Evolutionary conservation across 2,329 filamentous ascomycete species (phyloP).

Genomic region (Passalora sequoiae): DNA sequence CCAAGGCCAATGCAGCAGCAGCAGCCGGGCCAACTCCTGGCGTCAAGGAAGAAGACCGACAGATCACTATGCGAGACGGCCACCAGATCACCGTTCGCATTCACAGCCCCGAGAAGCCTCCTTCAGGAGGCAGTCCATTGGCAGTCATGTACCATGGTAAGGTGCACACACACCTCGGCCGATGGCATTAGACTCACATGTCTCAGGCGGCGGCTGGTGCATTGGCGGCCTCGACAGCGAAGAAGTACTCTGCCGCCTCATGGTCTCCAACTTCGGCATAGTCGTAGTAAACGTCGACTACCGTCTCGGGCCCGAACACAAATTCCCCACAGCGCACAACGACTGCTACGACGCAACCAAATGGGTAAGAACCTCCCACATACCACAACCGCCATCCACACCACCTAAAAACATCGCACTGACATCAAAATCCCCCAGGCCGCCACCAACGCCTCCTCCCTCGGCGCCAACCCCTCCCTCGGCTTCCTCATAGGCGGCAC

Average conservation of each 20-base stretch:
- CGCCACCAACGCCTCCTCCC: constrained; percentile 36
- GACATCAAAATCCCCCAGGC: constrained; percentile 29
- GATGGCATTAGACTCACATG: background rate
- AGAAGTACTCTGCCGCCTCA: constrained; percentile 3
- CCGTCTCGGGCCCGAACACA: constrained; percentile 55
- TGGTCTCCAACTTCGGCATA: constrained; percentile 5
- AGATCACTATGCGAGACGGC: constrained; percentile 34
- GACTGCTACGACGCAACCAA: constrained; percentile 59
- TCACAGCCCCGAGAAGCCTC: constrained; percentile 23
- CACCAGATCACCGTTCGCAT: constrained; percentile 31
- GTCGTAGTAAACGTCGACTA: constrained; percentile 59
- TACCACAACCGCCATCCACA: too few species aligned
- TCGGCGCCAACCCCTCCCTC: constrained; percentile 38
- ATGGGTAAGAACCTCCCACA: constrained; percentile 45
- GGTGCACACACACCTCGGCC: too few species aligned
- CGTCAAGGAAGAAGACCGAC: constrained; percentile 39
- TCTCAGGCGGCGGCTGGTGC: constrained; percentile 39
- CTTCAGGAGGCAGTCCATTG: constrained; percentile 25
- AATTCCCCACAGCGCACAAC: constrained; percentile 58
- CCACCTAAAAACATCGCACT: background rate
- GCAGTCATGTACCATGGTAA: constrained; percentile 38
- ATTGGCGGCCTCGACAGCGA: constrained; percentile 36
- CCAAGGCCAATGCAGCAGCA: constrained; percentile 17
- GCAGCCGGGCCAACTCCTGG: constrained; percentile 14
- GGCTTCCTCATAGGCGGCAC: constrained; percentile 48